Conservation (phyloP, 441 rosid species). For the Pelargonium citronellum region DNA sequence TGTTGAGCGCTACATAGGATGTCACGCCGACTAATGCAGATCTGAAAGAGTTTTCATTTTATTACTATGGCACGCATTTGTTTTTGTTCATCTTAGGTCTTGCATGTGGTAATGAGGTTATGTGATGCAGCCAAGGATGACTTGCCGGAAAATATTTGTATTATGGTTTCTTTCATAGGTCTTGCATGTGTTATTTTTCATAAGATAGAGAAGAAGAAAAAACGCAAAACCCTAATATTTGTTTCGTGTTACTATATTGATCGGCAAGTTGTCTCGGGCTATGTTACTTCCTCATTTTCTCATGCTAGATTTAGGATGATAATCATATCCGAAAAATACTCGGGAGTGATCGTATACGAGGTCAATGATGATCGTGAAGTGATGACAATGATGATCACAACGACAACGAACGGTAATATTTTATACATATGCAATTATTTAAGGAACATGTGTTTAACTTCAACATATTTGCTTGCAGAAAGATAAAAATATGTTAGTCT, state of each 20-base stretch:
- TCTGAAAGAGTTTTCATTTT: too few species aligned
- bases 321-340: not conserved
- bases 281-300: slow-evolving; percentile 45
- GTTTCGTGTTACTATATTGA: slow-evolving; percentile 1
- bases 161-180: not conserved
- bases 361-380: too few species aligned
- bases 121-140: slow-evolving; percentile 87
- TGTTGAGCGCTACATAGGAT: too few species aligned
- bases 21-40: too few species aligned
- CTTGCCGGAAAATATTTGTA: slow-evolving; percentile 50
- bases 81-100: slow-evolving; percentile 46
- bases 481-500: too few species aligned
- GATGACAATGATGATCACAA: too few species aligned
- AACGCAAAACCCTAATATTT: not conserved
- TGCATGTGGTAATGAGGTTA: slow-evolving; percentile 56
- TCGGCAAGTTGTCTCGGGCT: slow-evolving; percentile 72
- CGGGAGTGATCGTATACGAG: not conserved
- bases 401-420: too few species aligned
- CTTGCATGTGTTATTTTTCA: too few species aligned
- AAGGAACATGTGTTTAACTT: too few species aligned
- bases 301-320: slow-evolving; percentile 60
- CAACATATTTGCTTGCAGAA: too few species aligned
- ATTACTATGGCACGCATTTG: not conserved
- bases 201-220: not conserved
- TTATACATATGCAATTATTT: too few species aligned